Base-by-base conservation (phyloP, 2,329 filamentous ascomycete genomes). In the Colletotrichum paranaense region DNA sequence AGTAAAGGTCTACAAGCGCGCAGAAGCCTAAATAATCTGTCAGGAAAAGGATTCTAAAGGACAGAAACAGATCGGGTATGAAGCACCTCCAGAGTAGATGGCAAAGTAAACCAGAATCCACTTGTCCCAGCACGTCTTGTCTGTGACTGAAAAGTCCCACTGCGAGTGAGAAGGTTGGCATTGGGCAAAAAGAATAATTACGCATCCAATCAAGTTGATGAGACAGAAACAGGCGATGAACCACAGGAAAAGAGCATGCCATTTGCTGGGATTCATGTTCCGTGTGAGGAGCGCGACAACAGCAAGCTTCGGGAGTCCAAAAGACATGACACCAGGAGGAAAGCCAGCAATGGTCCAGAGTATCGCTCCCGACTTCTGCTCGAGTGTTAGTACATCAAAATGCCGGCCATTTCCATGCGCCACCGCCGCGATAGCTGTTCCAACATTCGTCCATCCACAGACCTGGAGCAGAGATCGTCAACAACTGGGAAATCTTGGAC, bases 131-230 rank as follows among this genome's bases (percentile, higher is more conserved):
- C 82, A 87, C 6, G 53, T 80, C 4, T 81, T 80, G 4, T 81
- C 76, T 26, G 35, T 38, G 35, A 19, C 19, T 2, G 77, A 75
- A 22, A 80, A 78, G 62, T 82, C 76, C 86, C 86, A 88, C 26
- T 83, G 78, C 0, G 84, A 81, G 28, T 71, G 55, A 3, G 76
- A 70, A 0, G 86, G 86, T 2, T 38, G 77, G 76, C 86, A 88
- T 71, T 84, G 84, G 1, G 80, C 83, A 52, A 86, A 84, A 1
- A 86, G 75, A 6, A 86, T 79, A 19, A 85, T 73, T 22, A 86
- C 35, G 35, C 35, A 38, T 38, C 79, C 78, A 1, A 81, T 68
- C 8, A 84, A 5, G 35, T 38, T 38, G 35, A 38, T 16, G 35
- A 38, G 14, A 38, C 35, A 38, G 6, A 38, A 16, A 3, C 5